A percentile compares a stretch with the other conserved stretches of the same genome.
These are phyloP conservation scores for Daldinia vernicosa DNA, from an alignment of 495 filamentous ascomycete species.

Conservation along the genomic window DNA sequence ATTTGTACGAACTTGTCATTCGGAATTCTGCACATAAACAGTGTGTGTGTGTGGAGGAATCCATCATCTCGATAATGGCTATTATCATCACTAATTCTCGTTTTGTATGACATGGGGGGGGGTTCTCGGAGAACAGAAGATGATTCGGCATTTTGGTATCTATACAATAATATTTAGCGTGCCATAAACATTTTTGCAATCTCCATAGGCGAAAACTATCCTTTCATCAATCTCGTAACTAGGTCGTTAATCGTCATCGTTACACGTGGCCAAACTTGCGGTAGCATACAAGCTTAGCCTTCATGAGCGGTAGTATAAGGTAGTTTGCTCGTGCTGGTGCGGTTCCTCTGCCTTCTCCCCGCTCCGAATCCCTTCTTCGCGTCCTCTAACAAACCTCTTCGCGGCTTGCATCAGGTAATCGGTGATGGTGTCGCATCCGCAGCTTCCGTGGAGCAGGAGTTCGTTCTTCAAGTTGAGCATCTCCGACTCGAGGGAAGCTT, in stretches of 20 bases:
- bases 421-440: conserved; percentile 30
- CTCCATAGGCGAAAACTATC: conserved; percentile 20
- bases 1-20: background rate
- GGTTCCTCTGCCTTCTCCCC: background rate
- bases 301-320: background rate
- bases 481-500: conserved; percentile 31
- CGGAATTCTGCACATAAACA: background rate
- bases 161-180: conserved; percentile 7
- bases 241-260: conserved; percentile 22
- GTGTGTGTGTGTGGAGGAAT: background rate
- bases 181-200: background rate
- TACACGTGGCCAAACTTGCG: background rate
- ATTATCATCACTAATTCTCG: background rate
- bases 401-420: conserved; percentile 34
- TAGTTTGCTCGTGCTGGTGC: background rate
- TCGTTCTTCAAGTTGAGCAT: conserved; percentile 36
- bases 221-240: conserved; percentile 6
- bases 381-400: conserved; percentile 21
- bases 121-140: conserved; percentile 4
- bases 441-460: conserved; percentile 34
- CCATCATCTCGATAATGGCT: background rate
- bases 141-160: background rate
- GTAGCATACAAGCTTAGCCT: conserved; percentile 2
- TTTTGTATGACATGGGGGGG: background rate
- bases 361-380: background rate